Base-by-base conservation (phyloP, 352 stramenopile genomes). In the Phytophthora sp. region DNA sequence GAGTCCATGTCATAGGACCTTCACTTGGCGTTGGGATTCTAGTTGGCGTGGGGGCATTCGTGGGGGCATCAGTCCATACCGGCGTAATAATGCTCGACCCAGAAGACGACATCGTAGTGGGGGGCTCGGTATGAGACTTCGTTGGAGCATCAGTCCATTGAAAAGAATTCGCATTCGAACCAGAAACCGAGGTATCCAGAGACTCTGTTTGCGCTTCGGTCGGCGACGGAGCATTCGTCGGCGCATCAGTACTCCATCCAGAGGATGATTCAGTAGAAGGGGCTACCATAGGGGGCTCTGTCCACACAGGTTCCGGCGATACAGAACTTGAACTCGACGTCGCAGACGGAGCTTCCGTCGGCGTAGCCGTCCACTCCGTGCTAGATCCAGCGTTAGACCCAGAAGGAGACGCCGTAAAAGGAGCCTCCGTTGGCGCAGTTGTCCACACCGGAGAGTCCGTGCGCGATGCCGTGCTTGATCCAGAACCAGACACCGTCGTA, bases 21-120 rank as follows among this genome's bases (percentile, higher is more conserved):
- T n/a, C n/a, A n/a, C n/a, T n/a, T n/a, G 29, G 29, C 29, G 5
- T 33, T 33, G 4, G 33, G 33, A 39, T 6, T n/a, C n/a, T 16
- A 12, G 33, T 39, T 5, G 33, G 33, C 33, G 7, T n/a, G 16
- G 46, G 57, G 4, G 50, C 31, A 39, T 53, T 27, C 11, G 54
- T 70, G 31, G 61, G 61, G 12, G 4, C 31, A 1, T 63, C 51
- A 15, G 60, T 66, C 33, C 7, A 23, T 15, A 23, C 38, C 18
- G 38, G 38, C 21, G n/a, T n/a, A n/a, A n/a, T n/a, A n/a, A n/a
- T n/a, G n/a, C n/a, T n/a, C n/a, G n/a, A n/a, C n/a, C n/a, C n/a
- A n/a, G n/a, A n/a, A n/a, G n/a, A n/a, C n/a, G n/a, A 26, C 27
- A 27, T 54, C 18, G 47, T 42, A 9, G 12, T 12, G 4, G 42